Base-by-base conservation (phyloP, 139 green algal species). In the Marvania coccoides region DNA sequence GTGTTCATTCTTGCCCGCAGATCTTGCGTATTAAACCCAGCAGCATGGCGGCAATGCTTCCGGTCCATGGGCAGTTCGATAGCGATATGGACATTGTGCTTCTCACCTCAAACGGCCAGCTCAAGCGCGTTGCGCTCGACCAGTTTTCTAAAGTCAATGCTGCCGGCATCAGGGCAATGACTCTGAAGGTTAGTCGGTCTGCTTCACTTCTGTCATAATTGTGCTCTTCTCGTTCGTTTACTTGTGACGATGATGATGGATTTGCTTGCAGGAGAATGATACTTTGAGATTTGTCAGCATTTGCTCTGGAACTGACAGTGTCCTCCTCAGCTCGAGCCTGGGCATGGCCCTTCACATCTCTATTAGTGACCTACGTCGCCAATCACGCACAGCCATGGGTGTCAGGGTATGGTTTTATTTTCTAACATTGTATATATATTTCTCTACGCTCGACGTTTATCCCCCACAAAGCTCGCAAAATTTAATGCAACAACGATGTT, bases 71-170 rank as follows among this genome's bases (percentile, higher is more conserved):
- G 19, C 31, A 61, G 3, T 64, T 29, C 19, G 15, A 13, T 15
- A 28, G 2, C 24, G 14, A 58, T 30, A 56, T 36, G 19, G 34
- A 53, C 59, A 38, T 94, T 33, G 63, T 91, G 12, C 73, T 95
- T 70, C 70, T 86, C 24, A 90, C 85, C 6, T 19, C 34, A 15
- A 34, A 58, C 0, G 87, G 85, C 45, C 33, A 67, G 34, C 82
- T 95, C 61, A 93, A 95, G 78, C 73, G 76, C 33, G 82, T 71
- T 2, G 19, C 71, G 19, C 69, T 94, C 24, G 48, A 47, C 3
- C 51, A 70, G 23, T 90, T 91, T 40, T 34, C 38, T 2, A 65
- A 53, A 6, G 65, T 85, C 23, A 59, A 53, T 28, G 36, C 61
- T 1, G 53, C 26, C 6, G 68, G 79, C 5, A 46, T 84, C 3